These are phyloP conservation scores for Tillandsia leiboldiana DNA, from an alignment of 176 grass and related monocot genomes.

Conservation along the genomic window DNA sequence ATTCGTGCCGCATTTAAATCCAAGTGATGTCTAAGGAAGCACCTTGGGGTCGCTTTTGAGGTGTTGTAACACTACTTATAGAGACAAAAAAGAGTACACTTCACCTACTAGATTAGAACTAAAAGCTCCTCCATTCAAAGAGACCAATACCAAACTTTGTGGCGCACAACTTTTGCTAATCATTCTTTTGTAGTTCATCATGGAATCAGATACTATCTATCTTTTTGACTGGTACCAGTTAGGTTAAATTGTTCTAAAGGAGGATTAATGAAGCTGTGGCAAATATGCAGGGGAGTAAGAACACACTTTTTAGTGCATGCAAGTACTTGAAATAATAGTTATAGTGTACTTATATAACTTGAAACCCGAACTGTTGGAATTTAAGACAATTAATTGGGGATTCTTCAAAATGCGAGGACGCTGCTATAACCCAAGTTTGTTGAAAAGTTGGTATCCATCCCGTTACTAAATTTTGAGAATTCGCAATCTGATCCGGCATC, in stretches of 20 bases:
- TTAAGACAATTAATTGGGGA: no score
- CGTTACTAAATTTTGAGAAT: no score
- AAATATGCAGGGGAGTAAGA: slow-evolving; percentile 19
- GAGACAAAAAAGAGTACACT: slow-evolving; percentile 6
- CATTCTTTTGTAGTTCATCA: slow-evolving; percentile 31
- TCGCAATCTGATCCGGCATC: no score
- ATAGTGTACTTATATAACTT: background rate
- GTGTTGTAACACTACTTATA: background rate
- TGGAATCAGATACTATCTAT: slow-evolving; percentile 55
- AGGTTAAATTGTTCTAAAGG: slow-evolving; percentile 13
- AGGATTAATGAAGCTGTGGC: slow-evolving; percentile 19
- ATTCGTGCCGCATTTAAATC: no score
- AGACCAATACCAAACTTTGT: slow-evolving; percentile 25
- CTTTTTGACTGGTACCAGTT: slow-evolving; percentile 25
- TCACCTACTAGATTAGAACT: slow-evolving; percentile 3
- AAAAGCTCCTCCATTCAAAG: slow-evolving; percentile 7
- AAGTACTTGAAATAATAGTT: background rate
- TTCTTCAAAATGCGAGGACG: no score
- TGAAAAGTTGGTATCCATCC: no score
- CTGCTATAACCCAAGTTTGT: no score
- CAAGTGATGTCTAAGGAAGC: no score
- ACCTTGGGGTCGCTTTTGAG: no score
- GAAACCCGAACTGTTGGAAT: no score
- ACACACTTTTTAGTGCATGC: background rate
- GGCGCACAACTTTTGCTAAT: slow-evolving; percentile 11